Evolutionary conservation across 2,329 filamentous ascomycete genomes (phyloP), one percentile per base, ranked within the genome.

Genomic region (Coniochaeta sp.): DNA sequence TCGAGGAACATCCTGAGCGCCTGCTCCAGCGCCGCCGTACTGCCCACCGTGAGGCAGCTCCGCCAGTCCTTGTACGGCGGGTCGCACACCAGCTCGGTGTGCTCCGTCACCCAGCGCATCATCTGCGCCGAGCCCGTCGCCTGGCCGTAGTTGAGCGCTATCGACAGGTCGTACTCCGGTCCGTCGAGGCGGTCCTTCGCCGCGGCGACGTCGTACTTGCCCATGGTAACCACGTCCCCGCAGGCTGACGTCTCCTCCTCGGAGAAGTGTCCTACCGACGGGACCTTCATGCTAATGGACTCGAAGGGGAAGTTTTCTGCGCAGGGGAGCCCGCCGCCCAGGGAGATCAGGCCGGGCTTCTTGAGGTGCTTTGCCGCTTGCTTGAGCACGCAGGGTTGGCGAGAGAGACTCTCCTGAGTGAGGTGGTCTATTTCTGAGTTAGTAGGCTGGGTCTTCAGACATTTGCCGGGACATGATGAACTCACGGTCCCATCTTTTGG

Each of bases 261-360:
- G 6, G 86, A 85, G 72, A 95, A 96, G 62, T 84, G 75, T 6
- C 88, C 86, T 17, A 85, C 76, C 1, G 77, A 75, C 17, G 92
- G 91, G 1, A 96, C 85, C 66, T 88, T 90, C 74, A 96, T 75
- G 64, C 81, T 82, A 57, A 98, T 74, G 64, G 89, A 82, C 65
- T 93, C 87, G 68, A 98, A 87, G n/a, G 95, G 95, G 70, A 99
- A 99, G 75, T 96, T 91, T 72, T 93, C 88, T 62, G 90, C 85
- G 16, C 91, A 93, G 4, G 95, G 95, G 22, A 99, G 79, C 3
- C 95, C 95, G 58, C 95, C 95, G 59, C 95, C 95, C 1, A 99
- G 86, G 1, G 92, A 96, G 70, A 99, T 95, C 61, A 97, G 76
- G 17, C 89, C 92, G 0, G 92, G 91, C 42, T 82, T 90, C 70